Base-by-base conservation (phyloP, 2,329 filamentous ascomycete species). In the Atkinsonella hypoxylon region DNA sequence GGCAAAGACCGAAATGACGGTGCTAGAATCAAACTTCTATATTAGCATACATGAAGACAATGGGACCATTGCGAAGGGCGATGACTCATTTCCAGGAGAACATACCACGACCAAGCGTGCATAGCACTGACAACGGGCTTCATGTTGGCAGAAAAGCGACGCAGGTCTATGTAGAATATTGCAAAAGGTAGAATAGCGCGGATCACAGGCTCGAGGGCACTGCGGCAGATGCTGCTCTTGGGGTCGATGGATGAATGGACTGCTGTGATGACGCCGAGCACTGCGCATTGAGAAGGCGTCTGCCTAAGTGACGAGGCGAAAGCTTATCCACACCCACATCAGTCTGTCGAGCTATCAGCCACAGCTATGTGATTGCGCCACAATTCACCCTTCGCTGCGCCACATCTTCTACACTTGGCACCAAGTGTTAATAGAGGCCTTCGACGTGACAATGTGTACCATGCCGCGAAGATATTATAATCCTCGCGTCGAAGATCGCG, bases 51-150 rank as follows among this genome's bases (percentile, higher is more conserved):
- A 26, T 6, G 26, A 56, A 39, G 15, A 22, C 8, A 18, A 12
- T 18, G 30, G 11, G 6, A 18, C 12, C 4, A 20, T 45, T 15
- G 32, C n/a, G 45, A 32, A 17, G 30, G n/a, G 31, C n/a, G 31
- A 20, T 15, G 39, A 49, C 17, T 7, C 13, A 30, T 31, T 30
- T 12, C 13, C 3, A 10, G 10, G 20, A 20, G 47, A 53, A 68
- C 81, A 64, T 75, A 96, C 90, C 90, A 95, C 74, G 83, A 88
- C 89, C 90, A 96, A 64, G 90, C 91, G 73, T 95, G 90, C 73
- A 90, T 79, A 58, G 89, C 84, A 65, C 88, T 86, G 61, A 97
- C 87, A 65, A 97, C 76, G 59, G 91, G 90, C 83, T 96, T 96
- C 90, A 96, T 96, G 64, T 63, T 80, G 74, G 13, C 68, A 51